Conservation (phyloP, 2,329 filamentous ascomycete genomes). For the Microascus cirrosus region DNA sequence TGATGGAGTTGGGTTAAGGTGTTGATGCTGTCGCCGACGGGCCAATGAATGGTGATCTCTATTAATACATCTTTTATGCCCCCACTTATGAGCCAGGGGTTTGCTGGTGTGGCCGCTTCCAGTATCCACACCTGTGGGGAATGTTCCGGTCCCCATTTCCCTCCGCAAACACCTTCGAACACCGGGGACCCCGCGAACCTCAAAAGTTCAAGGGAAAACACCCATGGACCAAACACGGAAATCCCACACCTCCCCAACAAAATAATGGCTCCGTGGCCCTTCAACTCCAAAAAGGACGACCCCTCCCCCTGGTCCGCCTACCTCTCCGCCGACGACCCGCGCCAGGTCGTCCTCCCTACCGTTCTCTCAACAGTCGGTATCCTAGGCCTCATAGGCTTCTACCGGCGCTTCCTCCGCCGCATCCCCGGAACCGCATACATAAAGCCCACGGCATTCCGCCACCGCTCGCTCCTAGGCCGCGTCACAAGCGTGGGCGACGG, state of each 20-base stretch:
- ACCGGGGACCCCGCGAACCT: neutral
- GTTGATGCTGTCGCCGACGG: neutral
- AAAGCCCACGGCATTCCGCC: conserved; percentile 62
- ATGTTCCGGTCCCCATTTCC: neutral
- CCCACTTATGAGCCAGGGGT: too few relatives aligned
- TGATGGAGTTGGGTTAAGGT: neutral
- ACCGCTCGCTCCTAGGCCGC: conserved; percentile 65
- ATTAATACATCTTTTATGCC: too few relatives aligned
- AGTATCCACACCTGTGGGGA: neutral
- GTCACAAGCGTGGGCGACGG: conserved; percentile 95
- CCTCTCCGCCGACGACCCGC: conserved; percentile 1
- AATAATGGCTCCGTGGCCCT: conserved; percentile 5
- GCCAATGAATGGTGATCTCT: too few relatives aligned
- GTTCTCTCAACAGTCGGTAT: conserved; percentile 24
- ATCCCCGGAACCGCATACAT: conserved; percentile 71
- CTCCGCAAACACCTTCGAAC: neutral
- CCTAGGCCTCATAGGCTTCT: conserved; percentile 36
- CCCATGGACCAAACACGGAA: neutral
- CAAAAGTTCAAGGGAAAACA: neutral
- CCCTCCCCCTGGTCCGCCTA: neutral
- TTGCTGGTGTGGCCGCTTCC: too few relatives aligned
- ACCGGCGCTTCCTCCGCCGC: conserved; percentile 69
- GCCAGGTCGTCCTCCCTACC: conserved; percentile 13
- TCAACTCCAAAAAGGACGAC: neutral
- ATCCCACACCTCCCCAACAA: neutral